phyloP scores from a whole-genome alignment of 495 filamentous ascomycete species.

The Podospora anserina region DNA sequence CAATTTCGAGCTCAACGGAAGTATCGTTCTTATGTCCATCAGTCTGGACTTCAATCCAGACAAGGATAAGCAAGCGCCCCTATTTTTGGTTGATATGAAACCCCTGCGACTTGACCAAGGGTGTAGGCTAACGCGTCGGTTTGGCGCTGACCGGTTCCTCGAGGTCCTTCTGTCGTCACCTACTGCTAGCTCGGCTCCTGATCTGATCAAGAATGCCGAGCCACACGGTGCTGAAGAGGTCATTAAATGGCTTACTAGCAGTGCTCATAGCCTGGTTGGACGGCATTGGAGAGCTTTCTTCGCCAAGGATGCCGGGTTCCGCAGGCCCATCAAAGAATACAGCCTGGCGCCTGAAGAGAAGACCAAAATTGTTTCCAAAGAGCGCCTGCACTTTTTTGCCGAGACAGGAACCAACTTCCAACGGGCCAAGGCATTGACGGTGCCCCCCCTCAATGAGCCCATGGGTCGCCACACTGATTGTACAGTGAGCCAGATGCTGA shows the following conservation, averaged over 20 bases:
- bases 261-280: slow-evolving; percentile 39
- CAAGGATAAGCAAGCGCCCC: slow-evolving; percentile 30
- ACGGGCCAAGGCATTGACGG: not conserved
- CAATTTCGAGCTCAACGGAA: slow-evolving; percentile 32
- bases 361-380: slow-evolving; percentile 36
- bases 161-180: slow-evolving; percentile 42
- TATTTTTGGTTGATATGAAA: slow-evolving; percentile 38
- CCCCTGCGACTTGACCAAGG: slow-evolving; percentile 41
- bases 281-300: slow-evolving; percentile 48
- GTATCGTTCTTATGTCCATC: slow-evolving; percentile 38
- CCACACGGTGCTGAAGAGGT: slow-evolving; percentile 31
- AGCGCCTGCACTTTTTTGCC: slow-evolving; percentile 46
- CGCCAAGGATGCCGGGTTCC: slow-evolving; percentile 37
- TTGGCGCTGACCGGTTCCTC: slow-evolving; percentile 47
- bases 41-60: slow-evolving; percentile 33
- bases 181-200: slow-evolving; percentile 14
- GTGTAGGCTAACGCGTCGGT: slow-evolving; percentile 45
- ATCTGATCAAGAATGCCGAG: slow-evolving; percentile 24
- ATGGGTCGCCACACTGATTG: slow-evolving; percentile 29
- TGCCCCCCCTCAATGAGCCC: not conserved
- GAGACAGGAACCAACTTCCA: slow-evolving; percentile 39
- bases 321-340: slow-evolving; percentile 37
- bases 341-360: slow-evolving; percentile 34
- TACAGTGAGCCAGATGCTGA: slow-evolving; percentile 35
- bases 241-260: slow-evolving; percentile 39